Evolutionary conservation across 2,329 filamentous ascomycete genomes (phyloP).

Genomic region (Aspergillus sp.): DNA sequence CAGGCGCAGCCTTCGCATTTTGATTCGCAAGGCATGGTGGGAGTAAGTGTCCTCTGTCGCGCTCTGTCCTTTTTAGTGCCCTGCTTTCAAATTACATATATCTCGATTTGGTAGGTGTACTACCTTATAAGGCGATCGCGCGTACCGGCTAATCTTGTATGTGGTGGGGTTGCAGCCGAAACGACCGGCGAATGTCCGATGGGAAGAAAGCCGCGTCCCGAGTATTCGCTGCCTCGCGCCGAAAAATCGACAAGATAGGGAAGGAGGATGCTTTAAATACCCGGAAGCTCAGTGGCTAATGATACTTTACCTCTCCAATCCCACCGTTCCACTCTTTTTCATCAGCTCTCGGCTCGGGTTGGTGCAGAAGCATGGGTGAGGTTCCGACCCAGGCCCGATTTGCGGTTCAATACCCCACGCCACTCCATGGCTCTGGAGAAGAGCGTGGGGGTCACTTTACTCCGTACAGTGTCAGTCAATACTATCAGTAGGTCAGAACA

Average conservation of each 20-base stretch:
- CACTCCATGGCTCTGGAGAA: conserved; percentile 10
- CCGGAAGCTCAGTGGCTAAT: conserved; percentile 3
- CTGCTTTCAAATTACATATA: not conserved
- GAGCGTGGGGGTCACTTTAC: conserved; percentile 7
- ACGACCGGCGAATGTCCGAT: conserved; percentile 17
- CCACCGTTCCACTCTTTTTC: conserved; percentile 8
- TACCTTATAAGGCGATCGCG: conserved; percentile 7
- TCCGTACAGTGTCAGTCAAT: not conserved
- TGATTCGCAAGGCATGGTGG: conserved; percentile 19
- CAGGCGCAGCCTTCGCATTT: conserved; percentile 37
- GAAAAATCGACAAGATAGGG: not conserved
- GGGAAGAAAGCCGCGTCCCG: conserved; percentile 5
- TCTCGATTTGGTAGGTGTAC: not conserved
- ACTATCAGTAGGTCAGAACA: no score
- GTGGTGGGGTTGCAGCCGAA: conserved; percentile 10
- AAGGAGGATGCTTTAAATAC: conserved; percentile 10
- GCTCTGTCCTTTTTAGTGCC: not conserved
- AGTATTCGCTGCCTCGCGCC: not conserved
- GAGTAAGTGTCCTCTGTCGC: not conserved
- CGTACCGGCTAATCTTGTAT: not conserved
- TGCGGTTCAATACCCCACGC: conserved; percentile 16
- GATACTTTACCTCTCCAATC: conserved; percentile 2
- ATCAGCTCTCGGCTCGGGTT: conserved; percentile 13
- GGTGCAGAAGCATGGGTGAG: conserved; percentile 3
- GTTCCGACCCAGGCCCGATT: not conserved